Evolutionary conservation across 805 yeast genomes (phyloP), one percentile per base, ranked within the genome.

Genomic region (Kazachstania bromeliacearum): DNA sequence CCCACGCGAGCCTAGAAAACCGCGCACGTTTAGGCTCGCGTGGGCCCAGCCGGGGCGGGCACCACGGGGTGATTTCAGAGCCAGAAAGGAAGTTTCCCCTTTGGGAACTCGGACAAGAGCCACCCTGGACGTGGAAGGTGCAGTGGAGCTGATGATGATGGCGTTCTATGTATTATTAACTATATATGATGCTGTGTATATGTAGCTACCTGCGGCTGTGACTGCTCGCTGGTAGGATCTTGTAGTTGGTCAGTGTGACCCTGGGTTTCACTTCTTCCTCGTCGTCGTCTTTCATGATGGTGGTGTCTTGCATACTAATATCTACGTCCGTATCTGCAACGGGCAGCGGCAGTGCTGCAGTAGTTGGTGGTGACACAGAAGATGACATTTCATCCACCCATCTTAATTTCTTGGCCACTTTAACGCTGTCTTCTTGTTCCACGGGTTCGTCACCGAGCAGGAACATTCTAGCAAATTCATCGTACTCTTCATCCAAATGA

Each of bases 401-500:
- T 22, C 41, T 25, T 17, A 37, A 21, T 34, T 31, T 37, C 22
- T 38, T 33, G 4, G 21, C 13, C 8, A 20, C 17, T 7, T 7
- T n/a, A 15, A 7, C 2, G 28, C 14, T 26, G 28, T 15, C 30
- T 12, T 24, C 3, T 16, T 14, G 6, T 26, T 13, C 29, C n/a
- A n/a, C n/a, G n/a, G n/a, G n/a, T n/a, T n/a, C n/a, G n/a, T 9
- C 15, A 17, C 15, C 15, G 2, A 16, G n/a, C 4, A 39, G 15
- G 18, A 43, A 42, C 5, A 35, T 34, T 24, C 43, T 35, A 5
- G 62, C 60, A 42, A 63, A 63, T 15, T 44, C 46, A 14, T 60
- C 66, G 44, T 63, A 64, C 30, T 57, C 62, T 20, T 47, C 49
- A 35, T 64, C 68, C 23, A 64, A 45, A 12, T 48, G 47, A 15